Conservation (phyloP, 805 yeast genomes). For the Candida boidinii region DNA sequence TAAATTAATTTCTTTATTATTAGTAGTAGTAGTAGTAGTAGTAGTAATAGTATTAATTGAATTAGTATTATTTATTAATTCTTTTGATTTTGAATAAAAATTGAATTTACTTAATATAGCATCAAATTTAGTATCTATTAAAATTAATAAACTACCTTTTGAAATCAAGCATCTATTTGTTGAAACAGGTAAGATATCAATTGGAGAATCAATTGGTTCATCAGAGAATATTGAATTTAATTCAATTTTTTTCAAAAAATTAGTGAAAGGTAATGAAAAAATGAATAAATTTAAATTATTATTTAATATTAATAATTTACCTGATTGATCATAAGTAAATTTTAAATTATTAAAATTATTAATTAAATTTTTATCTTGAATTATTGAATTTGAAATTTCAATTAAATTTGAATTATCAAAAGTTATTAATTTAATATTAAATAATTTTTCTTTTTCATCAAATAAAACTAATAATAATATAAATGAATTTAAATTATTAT, state of each 20-base stretch:
- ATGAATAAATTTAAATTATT: conserved; percentile 11
- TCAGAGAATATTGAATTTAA: conserved; percentile 15
- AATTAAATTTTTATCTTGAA: conserved; percentile 9
- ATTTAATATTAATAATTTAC: conserved; percentile 19
- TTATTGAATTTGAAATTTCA: conserved; percentile 20
- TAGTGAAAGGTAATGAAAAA: conserved; percentile 23
- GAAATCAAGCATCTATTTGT: conserved; percentile 39
- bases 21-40: conserved; percentile 15
- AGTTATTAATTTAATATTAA: conserved; percentile 19
- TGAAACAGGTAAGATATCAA: conserved; percentile 32
- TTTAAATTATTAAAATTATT: conserved; percentile 7
- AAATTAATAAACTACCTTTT: conserved; percentile 28
- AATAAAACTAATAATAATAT: conserved; percentile 16
- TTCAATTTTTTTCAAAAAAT: conserved; percentile 21
- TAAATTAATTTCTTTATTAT: not conserved
- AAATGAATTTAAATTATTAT: no score
- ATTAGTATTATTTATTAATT: conserved; percentile 2
- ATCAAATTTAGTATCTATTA: conserved; percentile 36
- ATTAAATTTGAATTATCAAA: conserved; percentile 17
- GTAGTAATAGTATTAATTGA: conserved; percentile 7
- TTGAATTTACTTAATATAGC: conserved; percentile 26
- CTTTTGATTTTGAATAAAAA: conserved; percentile 21
- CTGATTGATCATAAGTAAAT: conserved; percentile 20
- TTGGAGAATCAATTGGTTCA: conserved; percentile 17
- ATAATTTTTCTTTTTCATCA: conserved; percentile 6